Conservation (phyloP, 352 stramenopile species). For the Globisporangium irregulare region DNA sequence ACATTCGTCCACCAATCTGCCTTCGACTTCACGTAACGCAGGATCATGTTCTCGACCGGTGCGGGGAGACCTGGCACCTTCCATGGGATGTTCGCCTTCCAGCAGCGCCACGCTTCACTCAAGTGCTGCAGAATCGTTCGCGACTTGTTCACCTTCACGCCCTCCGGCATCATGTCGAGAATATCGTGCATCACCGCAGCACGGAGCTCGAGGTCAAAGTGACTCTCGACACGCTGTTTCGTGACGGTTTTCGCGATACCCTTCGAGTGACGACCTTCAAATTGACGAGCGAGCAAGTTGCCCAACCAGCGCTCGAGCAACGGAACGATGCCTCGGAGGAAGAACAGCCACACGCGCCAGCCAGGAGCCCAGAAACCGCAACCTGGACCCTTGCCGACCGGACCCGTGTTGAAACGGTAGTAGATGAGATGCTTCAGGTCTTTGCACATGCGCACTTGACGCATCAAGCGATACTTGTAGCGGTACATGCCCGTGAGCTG, state of each 20-base stretch:
- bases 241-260: constrained; percentile 99
- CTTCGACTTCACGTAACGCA: constrained; percentile 99
- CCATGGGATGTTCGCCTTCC: constrained; percentile 99
- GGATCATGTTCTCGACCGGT: constrained; percentile 99
- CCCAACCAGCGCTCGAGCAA: constrained; percentile 98
- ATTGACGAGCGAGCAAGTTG: constrained; percentile 98
- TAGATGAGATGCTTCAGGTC: constrained; percentile 99
- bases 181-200: constrained; percentile 99
- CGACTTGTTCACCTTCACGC: constrained; percentile 99
- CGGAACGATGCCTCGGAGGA: constrained; percentile 98
- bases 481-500: constrained; percentile 99
- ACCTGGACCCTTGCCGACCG: constrained; percentile 98
- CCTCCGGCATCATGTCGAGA: constrained; percentile 99
- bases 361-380: constrained; percentile 99
- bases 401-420: constrained; percentile 99
- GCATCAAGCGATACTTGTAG: constrained; percentile 99
- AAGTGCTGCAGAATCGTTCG: constrained; percentile 98
- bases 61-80: constrained; percentile 99
- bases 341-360: constrained; percentile 99
- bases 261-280: constrained; percentile 99
- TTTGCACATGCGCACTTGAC: constrained; percentile 98
- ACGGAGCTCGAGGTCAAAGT: constrained; percentile 99
- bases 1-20: constrained; percentile 99
- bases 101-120: constrained; percentile 98
- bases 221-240: constrained; percentile 99